These are phyloP conservation scores for Ustilago cynodontis DNA, from an alignment of 1,284 basidiomycete species.

Conservation along the genomic window DNA sequence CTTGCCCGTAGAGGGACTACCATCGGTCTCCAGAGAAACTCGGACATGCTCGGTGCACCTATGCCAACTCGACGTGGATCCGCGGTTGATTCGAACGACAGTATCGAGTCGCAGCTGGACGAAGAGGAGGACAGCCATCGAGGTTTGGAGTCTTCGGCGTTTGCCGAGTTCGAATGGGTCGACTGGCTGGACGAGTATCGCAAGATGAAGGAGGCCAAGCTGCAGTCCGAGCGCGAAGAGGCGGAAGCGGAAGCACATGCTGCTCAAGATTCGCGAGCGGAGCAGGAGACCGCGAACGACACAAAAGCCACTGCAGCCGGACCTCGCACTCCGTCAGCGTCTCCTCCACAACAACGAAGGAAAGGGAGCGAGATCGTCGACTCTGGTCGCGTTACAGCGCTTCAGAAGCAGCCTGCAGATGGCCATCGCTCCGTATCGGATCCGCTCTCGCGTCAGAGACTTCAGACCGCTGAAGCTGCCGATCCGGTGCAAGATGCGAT, in stretches of 20 bases:
- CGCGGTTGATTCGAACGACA: conserved; percentile 47
- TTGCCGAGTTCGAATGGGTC: conserved; percentile 74
- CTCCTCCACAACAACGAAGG: conserved; percentile 17
- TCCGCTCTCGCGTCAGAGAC: conserved; percentile 39
- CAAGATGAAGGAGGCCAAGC: conserved; percentile 74
- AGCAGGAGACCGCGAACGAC: background rate
- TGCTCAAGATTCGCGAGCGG: conserved; percentile 16
- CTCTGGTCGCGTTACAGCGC: conserved; percentile 25
- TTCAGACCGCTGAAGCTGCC: conserved; percentile 33
- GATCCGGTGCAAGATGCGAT: conserved; percentile 33
- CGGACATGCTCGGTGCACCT: conserved; percentile 18
- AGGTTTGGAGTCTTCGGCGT: conserved; percentile 31
- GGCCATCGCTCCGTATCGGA: conserved; percentile 51
- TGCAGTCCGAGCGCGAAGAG: conserved; percentile 70
- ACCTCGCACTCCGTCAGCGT: background rate
- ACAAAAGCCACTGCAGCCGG: background rate
- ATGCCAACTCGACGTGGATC: conserved; percentile 39
- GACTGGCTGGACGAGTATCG: conserved; percentile 76
- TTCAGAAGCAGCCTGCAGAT: conserved; percentile 41
- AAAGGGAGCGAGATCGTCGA: conserved; percentile 39
- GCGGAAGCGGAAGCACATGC: conserved; percentile 47
- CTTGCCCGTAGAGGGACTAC: conserved; percentile 52
- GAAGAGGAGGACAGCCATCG: conserved; percentile 45
- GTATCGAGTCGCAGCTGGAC: conserved; percentile 51
- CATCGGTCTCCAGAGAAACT: conserved; percentile 37